A percentile compares a stretch with the other conserved stretches of the same genome.
phyloP scores from a whole-genome alignment of 116 monocot genomes.

The Trichopus zeylanicus region DNA sequence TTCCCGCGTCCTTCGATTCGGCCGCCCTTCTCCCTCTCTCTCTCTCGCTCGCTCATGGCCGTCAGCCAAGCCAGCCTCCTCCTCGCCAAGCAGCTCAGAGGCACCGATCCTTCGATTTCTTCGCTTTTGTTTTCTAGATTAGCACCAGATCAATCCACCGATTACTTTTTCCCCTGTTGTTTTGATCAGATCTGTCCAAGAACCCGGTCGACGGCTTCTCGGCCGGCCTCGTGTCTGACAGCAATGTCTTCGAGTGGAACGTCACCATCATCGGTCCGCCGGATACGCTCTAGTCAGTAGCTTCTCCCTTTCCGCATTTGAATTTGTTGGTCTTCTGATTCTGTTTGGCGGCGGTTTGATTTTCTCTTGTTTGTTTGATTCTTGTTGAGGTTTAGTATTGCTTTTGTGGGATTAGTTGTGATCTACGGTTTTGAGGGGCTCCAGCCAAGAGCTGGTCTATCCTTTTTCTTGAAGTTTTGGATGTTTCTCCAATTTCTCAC shows the following conservation, averaged over 20 bases:
- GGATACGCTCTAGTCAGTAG: constrained; percentile 54
- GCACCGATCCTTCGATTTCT: constrained; percentile 6
- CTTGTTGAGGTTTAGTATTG: background rate
- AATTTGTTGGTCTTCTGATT: background rate
- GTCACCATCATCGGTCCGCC: constrained; percentile 70
- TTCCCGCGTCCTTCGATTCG: background rate
- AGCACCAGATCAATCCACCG: too few relatives aligned
- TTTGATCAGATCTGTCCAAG: constrained; percentile 44
- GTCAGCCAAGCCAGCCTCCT: constrained; percentile 50
- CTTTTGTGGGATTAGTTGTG: background rate
- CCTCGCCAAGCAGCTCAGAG: constrained; percentile 62
- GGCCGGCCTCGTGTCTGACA: constrained; percentile 50
- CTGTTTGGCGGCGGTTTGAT: background rate
- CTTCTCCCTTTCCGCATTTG: background rate
- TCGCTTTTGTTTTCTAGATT: background rate
- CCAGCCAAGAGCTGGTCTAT: background rate
- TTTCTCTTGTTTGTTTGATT: background rate
- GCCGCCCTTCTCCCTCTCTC: background rate
- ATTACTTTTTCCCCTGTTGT: background rate
- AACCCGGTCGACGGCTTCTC: constrained; percentile 67
- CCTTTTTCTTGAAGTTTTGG: background rate
- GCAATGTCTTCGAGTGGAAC: constrained; percentile 43
- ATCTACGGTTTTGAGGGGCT: background rate
- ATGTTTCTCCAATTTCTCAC: background rate
- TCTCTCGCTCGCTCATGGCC: constrained; percentile 13